Base-by-base conservation (phyloP, 306 rosid genomes). In the Dalbergia oliveri region DNA sequence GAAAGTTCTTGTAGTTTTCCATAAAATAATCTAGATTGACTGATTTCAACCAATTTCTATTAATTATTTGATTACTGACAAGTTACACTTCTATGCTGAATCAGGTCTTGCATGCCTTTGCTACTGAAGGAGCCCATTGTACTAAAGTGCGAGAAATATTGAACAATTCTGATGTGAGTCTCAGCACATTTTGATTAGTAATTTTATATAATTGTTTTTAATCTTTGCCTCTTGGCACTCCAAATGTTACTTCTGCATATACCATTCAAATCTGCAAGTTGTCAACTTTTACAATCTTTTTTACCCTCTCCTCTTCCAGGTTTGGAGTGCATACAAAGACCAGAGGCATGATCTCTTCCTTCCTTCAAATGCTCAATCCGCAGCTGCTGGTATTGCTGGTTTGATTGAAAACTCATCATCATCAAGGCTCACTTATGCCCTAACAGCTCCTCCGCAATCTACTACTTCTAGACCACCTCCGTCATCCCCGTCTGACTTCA, bases 101-200 rank as follows among this genome's bases (percentile, higher is more conserved):
- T 57, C 94, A 95, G 99, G 99, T 95, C 58, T 84, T 95, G 93
- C 97, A 95, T 66, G 99, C 99, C 61, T 95, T 95, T 74, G 99
- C 99, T n/a, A 89, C 99, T 0, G 99, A 95, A 84, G 99, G 99
- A 57, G 99, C 99, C 66, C 96, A 95, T 84, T 95, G 99, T 75
- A 88, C 91, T 26, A 95, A 90, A 95, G 99, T 95, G 81, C 94
- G 97, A 41, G 99, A 95, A 72, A 82, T 93, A 73, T 89, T 95
- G 82, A 84, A 90, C 77, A 91, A 91, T 77, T 95, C 99, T 19
- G 91, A 95, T 75, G 99, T 95, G 86, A 95, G 91, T 84, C 81
- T 68, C 68, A 43, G 14, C 44, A 4, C 78, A 61, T 62, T 37
- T 49, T 50, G 45, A 34, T 31, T 37, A 54, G 21, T 53, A 47